phyloP scores from a whole-genome alignment of 192 early-diverging fungal species.

The Backusella tarrabulga region DNA sequence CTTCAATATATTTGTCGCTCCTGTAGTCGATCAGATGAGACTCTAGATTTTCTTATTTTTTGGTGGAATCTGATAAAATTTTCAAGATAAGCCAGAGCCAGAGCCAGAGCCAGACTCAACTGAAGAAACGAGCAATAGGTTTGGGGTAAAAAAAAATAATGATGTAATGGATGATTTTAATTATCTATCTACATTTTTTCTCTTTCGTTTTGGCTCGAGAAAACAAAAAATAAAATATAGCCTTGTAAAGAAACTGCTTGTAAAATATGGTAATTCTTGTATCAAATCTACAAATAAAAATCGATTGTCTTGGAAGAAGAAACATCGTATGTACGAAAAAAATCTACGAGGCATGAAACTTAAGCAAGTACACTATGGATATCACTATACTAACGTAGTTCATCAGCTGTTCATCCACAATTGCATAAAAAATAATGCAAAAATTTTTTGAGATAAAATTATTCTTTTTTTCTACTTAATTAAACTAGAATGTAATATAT shows the following conservation, averaged over 20 bases:
- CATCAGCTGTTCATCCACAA: neutral
- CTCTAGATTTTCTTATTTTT: neutral
- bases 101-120: neutral
- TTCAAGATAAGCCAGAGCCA: neutral
- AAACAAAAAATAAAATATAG: neutral
- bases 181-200: neutral
- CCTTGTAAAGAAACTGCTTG: too few species aligned
- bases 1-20: neutral
- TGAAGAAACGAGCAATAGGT: neutral
- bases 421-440: neutral
- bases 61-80: neutral
- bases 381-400: too few species aligned
- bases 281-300: too few species aligned
- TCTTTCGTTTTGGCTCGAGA: neutral
- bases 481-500: neutral
- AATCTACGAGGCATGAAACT: too few species aligned
- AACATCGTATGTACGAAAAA: too few species aligned
- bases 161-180: neutral
- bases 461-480: neutral
- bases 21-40: neutral
- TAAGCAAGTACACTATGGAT: too few species aligned
- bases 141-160: neutral
- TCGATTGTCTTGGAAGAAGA: too few species aligned
- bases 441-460: neutral
- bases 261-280: too few species aligned